These are phyloP conservation scores for Yamadazyma diospyri DNA, from an alignment of 1,139 yeast genomes.

Conservation along the genomic window DNA sequence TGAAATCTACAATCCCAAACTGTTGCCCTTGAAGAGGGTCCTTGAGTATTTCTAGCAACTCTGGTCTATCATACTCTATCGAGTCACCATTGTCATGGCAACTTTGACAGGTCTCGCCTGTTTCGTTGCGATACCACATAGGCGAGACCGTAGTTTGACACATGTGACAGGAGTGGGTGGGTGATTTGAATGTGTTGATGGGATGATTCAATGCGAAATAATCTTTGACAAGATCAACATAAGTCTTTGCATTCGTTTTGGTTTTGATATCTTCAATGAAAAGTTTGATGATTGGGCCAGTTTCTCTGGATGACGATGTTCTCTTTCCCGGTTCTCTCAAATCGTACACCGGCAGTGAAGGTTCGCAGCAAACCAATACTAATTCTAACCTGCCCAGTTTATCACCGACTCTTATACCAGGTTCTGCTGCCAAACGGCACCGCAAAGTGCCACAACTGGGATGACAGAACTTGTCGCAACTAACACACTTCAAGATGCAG, in stretches of 20 bases:
- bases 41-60: conserved; percentile 21
- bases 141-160: conserved; percentile 34
- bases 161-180: conserved; percentile 15
- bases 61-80: conserved; percentile 4
- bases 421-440: conserved; percentile 36
- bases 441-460: conserved; percentile 66
- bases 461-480: conserved; percentile 36
- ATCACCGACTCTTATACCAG: conserved; percentile 22
- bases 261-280: conserved; percentile 37
- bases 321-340: conserved; percentile 35
- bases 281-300: conserved; percentile 37
- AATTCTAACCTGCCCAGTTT: conserved; percentile 41
- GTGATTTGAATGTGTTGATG: background rate
- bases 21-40: conserved; percentile 32
- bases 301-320: conserved; percentile 21
- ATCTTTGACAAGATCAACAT: conserved; percentile 21
- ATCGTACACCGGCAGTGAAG: conserved; percentile 6
- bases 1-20: conserved; percentile 29
- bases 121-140: conserved; percentile 30
- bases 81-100: conserved; percentile 22
- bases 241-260: conserved; percentile 8
- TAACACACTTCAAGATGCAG: conserved; percentile 7
- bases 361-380: conserved; percentile 36
- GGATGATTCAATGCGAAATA: conserved; percentile 5
- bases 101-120: conserved; percentile 25